Conservation (phyloP, 495 filamentous ascomycete species). For the Xylaria cubensis region DNA sequence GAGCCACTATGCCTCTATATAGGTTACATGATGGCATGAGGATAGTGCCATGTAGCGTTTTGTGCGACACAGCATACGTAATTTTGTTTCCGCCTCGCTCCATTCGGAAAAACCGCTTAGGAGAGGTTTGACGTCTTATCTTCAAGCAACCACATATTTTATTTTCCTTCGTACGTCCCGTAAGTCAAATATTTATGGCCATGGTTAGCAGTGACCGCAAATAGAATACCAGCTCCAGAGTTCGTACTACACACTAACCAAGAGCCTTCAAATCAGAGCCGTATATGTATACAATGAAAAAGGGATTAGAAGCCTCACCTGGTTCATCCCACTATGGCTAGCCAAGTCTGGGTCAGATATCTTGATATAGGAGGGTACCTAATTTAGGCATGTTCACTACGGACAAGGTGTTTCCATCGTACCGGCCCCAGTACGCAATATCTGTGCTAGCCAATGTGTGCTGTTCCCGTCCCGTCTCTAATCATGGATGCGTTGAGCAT, state of each 20-base stretch:
- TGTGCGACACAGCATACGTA: neutral
- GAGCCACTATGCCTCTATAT: neutral
- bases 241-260: neutral
- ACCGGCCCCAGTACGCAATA: constrained; percentile 20
- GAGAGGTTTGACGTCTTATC: neutral
- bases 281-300: neutral
- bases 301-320: neutral
- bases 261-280: neutral
- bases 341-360: constrained; percentile 26
- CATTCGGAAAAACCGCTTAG: neutral
- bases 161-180: neutral
- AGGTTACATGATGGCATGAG: neutral
- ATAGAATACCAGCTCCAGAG: neutral
- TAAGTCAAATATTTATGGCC: neutral
- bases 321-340: neutral
- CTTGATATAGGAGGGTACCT: constrained; percentile 25
- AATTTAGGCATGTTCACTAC: constrained; percentile 38
- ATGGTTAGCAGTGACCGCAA: neutral
- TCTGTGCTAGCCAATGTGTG: constrained; percentile 20
- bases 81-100: neutral
- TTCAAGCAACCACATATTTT: neutral
- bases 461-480: constrained; percentile 20
- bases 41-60: neutral
- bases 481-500: neutral
- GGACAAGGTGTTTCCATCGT: constrained; percentile 26